These are phyloP conservation scores for Clavariopsis aquatica DNA, from an alignment of 495 filamentous ascomycete genomes.

Conservation along the genomic window DNA sequence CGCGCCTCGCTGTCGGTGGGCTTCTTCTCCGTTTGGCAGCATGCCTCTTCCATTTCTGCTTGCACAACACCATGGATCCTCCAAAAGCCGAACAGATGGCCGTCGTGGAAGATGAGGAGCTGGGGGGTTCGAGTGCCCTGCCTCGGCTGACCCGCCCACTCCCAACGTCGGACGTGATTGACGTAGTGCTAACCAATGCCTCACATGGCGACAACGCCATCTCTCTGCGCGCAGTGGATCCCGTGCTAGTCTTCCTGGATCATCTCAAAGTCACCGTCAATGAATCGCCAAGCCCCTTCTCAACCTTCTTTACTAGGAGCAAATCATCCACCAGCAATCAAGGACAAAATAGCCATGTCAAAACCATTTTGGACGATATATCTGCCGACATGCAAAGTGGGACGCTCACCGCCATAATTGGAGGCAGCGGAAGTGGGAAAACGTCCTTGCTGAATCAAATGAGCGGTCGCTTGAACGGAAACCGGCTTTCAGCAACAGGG, in stretches of 20 bases:
- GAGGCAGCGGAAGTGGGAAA: constrained; percentile 72
- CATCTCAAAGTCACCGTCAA: constrained; percentile 33
- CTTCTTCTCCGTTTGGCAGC: background rate
- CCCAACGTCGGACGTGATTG: background rate
- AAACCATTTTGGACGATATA: constrained; percentile 56
- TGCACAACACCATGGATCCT: background rate
- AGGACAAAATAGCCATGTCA: constrained; percentile 19
- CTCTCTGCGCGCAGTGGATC: constrained; percentile 34
- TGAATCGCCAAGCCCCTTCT: constrained; percentile 12
- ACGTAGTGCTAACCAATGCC: constrained; percentile 1
- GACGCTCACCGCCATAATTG: constrained; percentile 70
- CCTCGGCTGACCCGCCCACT: constrained; percentile 1
- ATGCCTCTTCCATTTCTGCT: background rate
- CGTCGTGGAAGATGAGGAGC: background rate
- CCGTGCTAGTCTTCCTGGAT: constrained; percentile 26
- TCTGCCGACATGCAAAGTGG: constrained; percentile 59
- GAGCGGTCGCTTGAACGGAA: constrained; percentile 62
- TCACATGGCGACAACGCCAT: constrained; percentile 27
- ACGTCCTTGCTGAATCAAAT: constrained; percentile 71
- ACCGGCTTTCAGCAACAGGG: constrained; percentile 56
- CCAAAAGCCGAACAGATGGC: background rate
- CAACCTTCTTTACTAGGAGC: constrained; percentile 24
- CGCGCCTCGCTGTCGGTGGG: background rate
- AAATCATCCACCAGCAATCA: background rate
- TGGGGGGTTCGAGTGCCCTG: background rate